A percentile compares a stretch with the other conserved stretches of the same genome.
Conservation (phyloP, 306 rosid genomes). For the Castanopsis chinensis region DNA sequence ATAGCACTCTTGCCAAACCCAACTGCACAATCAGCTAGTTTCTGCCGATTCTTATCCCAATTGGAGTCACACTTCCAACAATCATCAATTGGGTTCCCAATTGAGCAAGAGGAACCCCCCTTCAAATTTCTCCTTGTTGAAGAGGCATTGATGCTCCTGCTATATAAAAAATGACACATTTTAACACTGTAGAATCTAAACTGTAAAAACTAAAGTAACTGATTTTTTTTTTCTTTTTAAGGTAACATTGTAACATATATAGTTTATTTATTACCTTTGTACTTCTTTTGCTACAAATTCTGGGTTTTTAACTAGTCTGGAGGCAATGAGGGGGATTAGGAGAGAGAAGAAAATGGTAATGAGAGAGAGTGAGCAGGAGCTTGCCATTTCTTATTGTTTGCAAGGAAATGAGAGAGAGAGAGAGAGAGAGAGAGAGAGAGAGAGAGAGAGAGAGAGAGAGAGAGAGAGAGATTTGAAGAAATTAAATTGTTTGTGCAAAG, state of each 20-base stretch:
- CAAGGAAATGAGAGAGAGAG: not conserved
- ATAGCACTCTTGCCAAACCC: slow-evolving; percentile 88
- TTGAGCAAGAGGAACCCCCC: slow-evolving; percentile 74
- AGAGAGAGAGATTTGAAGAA: too few species aligned
- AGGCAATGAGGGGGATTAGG: slow-evolving; percentile 48
- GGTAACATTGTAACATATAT: not conserved
- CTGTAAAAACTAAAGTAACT: not conserved
- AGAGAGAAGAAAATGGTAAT: slow-evolving; percentile 44
- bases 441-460: too few species aligned
- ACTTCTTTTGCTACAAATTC: slow-evolving; percentile 52
- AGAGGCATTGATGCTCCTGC: slow-evolving; percentile 67
- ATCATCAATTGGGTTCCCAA: slow-evolving; percentile 93
- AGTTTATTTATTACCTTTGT: slow-evolving; percentile 50
- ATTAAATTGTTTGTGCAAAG: too few species aligned
- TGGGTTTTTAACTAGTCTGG: slow-evolving; percentile 55
- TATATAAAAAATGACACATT: slow-evolving; percentile 1
- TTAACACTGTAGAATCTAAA: not conserved
- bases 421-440: not conserved
- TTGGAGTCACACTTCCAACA: slow-evolving; percentile 91
- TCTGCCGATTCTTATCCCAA: slow-evolving; percentile 80
- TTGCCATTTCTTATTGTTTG: slow-evolving; percentile 39
- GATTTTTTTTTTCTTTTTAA: not conserved
- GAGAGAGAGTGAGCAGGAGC: slow-evolving; percentile 25
- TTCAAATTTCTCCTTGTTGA: slow-evolving; percentile 52
- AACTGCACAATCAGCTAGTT: slow-evolving; percentile 86